Evolutionary conservation across 1,284 basidiomycete genomes (phyloP), one percentile per base, ranked within the genome.

Genomic region (Neolentinus lepideus): DNA sequence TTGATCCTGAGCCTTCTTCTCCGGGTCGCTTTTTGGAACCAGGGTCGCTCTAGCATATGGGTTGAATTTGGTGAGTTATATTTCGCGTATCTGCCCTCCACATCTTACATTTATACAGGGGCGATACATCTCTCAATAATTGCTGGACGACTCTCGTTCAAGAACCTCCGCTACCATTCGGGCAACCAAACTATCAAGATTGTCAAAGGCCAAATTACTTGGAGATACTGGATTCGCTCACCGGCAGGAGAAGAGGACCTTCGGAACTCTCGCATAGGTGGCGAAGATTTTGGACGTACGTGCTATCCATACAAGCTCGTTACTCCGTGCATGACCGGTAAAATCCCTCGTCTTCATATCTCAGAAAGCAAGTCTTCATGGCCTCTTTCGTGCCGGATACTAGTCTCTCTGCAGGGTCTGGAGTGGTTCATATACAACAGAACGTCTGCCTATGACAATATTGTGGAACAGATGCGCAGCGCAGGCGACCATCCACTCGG

Each of bases 401-500:
- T 88, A 53, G 67, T 93, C 25, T 84, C 84, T 6, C 65, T 90
- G 2, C 83, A 94, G 61, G 94, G 94, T 21, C 76, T 94, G 35
- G 92, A 98, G 69, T 92, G 89, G 84, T 92, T 92, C 69, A 68
- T 96, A 51, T 96, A 92, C 71, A 98, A 97, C 69, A 77, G 85
- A 55, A 94, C 91, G 1, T 81, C 90, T 2, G 85, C 92, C 3
- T 96, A 89, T 68, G 92, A 98, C 64, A 79, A 81, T 55, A 93
- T 98, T 48, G 72, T 94, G 21, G 78, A 86, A 26, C 83, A 89
- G 62, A 84, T 94, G 27, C 24, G 77, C 80, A 80, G 59, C 62
- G 27, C 24, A 14, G 47, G 66, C 22, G 69, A 71, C 52, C 59
- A 67, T 51, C 57, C 72, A 33, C 62, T 58, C 57, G 16, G 63